A percentile compares a stretch with the other conserved stretches of the same genome.
phyloP scores from a whole-genome alignment of 208 protist genomes.

The Wallacemonas rigidus region DNA sequence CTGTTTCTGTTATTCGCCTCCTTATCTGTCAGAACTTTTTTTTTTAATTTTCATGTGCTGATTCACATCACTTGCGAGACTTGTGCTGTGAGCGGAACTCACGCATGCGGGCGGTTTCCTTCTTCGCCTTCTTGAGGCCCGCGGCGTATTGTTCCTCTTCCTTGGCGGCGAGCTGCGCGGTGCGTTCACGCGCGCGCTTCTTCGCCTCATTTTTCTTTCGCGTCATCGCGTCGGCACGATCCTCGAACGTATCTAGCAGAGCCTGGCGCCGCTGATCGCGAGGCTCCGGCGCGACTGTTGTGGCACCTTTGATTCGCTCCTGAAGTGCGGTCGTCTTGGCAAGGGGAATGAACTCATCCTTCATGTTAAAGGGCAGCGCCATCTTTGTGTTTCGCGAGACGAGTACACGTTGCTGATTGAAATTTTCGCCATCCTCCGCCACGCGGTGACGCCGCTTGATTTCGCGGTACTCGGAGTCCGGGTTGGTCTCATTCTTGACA shows the following conservation, averaged over 20 bases:
- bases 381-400: constrained; percentile 83
- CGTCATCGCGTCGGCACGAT: constrained; percentile 73
- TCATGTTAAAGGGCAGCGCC: constrained; percentile 89
- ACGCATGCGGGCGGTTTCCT: constrained; percentile 82
- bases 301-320: constrained; percentile 73
- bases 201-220: constrained; percentile 77
- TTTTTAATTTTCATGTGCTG: not conserved
- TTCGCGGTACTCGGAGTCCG: constrained; percentile 83
- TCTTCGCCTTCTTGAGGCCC: constrained; percentile 92
- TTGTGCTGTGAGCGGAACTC: constrained; percentile 93
- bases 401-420: constrained; percentile 43
- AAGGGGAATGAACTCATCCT: constrained; percentile 90
- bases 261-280: constrained; percentile 83
- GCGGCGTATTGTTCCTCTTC: constrained; percentile 79
- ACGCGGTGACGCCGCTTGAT: constrained; percentile 83
- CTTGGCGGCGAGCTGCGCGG: constrained; percentile 48
- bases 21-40: constrained; percentile 13
- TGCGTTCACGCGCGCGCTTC: constrained; percentile 66
- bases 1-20: constrained; percentile 17
- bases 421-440: constrained; percentile 51
- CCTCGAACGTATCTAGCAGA: constrained; percentile 72
- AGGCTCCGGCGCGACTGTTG: constrained; percentile 73
- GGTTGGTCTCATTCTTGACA: constrained; percentile 47
- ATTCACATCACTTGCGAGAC: constrained; percentile 43
- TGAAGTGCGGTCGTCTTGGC: constrained; percentile 53